Conservation (phyloP, 2,329 filamentous ascomycete genomes). For the Pezicula rhizophila region DNA sequence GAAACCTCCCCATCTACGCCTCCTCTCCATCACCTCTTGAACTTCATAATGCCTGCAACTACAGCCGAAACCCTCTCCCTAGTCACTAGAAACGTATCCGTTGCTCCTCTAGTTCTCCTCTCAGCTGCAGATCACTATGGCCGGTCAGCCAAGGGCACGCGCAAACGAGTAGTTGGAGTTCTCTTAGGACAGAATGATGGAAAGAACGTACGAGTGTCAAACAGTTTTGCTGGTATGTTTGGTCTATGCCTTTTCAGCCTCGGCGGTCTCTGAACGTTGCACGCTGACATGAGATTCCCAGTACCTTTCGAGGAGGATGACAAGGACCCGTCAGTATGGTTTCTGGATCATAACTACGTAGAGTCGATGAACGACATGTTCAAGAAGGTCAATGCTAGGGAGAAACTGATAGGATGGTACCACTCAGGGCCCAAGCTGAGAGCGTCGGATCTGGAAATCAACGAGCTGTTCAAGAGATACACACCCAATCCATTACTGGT, state of each 20-base stretch:
- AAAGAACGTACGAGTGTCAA: constrained; percentile 92
- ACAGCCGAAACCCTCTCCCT: constrained; percentile 95
- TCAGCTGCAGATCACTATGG: constrained; percentile 98
- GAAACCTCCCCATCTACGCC: constrained; percentile 7
- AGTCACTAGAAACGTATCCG: constrained; percentile 90
- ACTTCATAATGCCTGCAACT: constrained; percentile 77
- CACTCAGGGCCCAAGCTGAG: constrained; percentile 96
- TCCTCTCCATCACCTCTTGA: constrained; percentile 9
- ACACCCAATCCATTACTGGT: constrained; percentile 93
- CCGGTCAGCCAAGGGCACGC: constrained; percentile 80
- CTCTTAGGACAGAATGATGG: constrained; percentile 93
- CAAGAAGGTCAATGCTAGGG: constrained; percentile 98
- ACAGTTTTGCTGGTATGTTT: constrained; percentile 87
- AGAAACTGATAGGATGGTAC: constrained; percentile 99
- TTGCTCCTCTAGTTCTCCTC: constrained; percentile 94
- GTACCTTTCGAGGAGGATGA: constrained; percentile 99
- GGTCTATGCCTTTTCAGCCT: neutral
- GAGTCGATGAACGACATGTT: constrained; percentile 99
- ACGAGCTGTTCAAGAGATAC: constrained; percentile 99
- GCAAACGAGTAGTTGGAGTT: constrained; percentile 86
- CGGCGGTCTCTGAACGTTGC: neutral
- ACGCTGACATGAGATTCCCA: constrained; percentile 30
- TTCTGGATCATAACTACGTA: constrained; percentile 98
- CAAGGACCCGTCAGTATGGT: constrained; percentile 98
- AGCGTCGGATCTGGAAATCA: constrained; percentile 96